Evolutionary conservation across 225 moss, liverwort and hornwort species (phyloP).

Genomic region (Thuidium tamariscinum): DNA sequence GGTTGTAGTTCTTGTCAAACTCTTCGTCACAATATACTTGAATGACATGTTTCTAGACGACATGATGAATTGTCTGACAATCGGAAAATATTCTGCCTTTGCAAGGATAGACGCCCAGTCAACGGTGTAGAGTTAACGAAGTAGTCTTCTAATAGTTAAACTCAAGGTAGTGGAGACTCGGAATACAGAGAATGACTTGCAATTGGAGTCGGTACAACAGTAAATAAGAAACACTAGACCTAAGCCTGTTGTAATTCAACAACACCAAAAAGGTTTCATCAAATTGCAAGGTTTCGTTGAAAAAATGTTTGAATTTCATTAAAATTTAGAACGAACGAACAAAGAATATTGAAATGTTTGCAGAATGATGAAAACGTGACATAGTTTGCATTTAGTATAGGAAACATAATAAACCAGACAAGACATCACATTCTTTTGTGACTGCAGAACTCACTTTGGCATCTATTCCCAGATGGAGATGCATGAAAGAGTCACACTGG

Average conservation of each 20-base stretch:
- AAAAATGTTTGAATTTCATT: neutral
- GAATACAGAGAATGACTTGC: neutral
- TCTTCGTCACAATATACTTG: neutral
- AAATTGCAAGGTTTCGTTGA: neutral
- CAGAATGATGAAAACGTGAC: neutral
- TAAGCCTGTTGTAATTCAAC: neutral
- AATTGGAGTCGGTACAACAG: neutral
- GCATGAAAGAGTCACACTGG: constrained; percentile 94
- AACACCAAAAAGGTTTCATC: neutral
- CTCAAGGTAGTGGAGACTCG: neutral
- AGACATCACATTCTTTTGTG: neutral
- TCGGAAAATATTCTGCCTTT: neutral
- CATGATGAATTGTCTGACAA: too few relatives aligned
- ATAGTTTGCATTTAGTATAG: neutral
- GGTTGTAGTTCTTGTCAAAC: neutral
- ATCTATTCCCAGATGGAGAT: constrained; percentile 90
- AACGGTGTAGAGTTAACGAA: neutral
- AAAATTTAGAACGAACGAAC: neutral
- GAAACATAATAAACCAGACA: neutral
- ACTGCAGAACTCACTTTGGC: constrained; percentile 37
- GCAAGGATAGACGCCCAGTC: neutral
- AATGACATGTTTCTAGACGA: neutral
- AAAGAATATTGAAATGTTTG: neutral
- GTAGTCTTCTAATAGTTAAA: neutral
- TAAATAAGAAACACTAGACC: neutral